Evolutionary conservation across 768 basidiomycete genomes (phyloP).

Genomic region (Tylopilus vinaceipallidus): DNA sequence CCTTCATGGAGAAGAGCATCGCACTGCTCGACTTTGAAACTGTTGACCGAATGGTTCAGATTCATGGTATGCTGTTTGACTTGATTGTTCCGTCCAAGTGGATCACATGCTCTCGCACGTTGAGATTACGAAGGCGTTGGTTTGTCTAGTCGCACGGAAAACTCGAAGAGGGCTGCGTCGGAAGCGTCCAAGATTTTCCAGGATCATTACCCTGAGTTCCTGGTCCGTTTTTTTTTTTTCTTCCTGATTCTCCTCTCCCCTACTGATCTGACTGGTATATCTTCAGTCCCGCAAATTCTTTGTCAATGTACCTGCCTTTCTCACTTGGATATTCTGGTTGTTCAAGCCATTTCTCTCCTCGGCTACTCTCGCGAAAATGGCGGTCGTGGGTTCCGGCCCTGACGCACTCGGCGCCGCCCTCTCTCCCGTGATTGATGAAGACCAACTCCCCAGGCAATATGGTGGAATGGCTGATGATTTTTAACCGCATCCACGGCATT

Average conservation of each 20-base stretch:
- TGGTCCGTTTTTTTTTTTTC: constrained; percentile 38
- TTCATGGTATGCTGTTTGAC: constrained; percentile 51
- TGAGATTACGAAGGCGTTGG: constrained; percentile 76
- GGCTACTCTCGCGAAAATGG: constrained; percentile 79
- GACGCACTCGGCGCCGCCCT: constrained; percentile 59
- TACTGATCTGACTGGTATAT: background rate
- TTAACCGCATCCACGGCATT: constrained; percentile 23
- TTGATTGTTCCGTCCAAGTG: background rate
- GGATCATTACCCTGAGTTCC: constrained; percentile 75
- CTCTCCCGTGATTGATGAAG: constrained; percentile 50
- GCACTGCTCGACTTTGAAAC: constrained; percentile 65
- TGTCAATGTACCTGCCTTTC: constrained; percentile 72
- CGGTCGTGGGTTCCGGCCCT: constrained; percentile 67
- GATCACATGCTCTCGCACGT: background rate
- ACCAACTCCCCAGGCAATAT: constrained; percentile 65
- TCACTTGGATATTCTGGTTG: constrained; percentile 82
- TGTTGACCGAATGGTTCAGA: constrained; percentile 70
- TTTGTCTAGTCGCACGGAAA: constrained; percentile 63
- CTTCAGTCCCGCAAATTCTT: constrained; percentile 72
- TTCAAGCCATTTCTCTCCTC: constrained; percentile 75
- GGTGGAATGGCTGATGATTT: constrained; percentile 65
- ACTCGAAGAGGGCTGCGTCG: constrained; percentile 73
- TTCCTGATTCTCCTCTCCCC: constrained; percentile 13
- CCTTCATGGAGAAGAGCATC: constrained; percentile 70
- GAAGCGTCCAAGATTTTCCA: constrained; percentile 75